Base-by-base conservation (phyloP, 768 basidiomycete genomes). In the Amanita muscaria region DNA sequence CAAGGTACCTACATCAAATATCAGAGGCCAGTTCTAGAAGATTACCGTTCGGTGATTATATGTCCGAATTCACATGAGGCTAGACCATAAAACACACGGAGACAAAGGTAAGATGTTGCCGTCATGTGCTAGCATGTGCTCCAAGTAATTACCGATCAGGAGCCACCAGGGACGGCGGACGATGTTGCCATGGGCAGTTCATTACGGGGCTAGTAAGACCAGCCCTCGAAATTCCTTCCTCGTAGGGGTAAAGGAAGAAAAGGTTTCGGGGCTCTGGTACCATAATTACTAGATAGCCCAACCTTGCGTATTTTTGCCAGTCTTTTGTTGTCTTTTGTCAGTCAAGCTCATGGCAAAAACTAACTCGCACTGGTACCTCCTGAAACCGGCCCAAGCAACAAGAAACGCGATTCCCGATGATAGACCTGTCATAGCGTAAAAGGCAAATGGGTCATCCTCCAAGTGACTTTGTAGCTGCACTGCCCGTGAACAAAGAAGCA, bases 401-500 rank as follows among this genome's bases (percentile, higher is more conserved):
- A 81, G 48, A 22, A 77, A 55, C 2, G 83, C 80, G 27, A 83
- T 53, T 42, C 70, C 64, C 23, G 77, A 67, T 7, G 87, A 79
- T 12, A 71, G 56, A 18, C 68, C 70, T 14, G 83, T 76, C 66
- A 86, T 76, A 34, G 63, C 67, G 40, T 73, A 73, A 61, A 93
- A 93, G 4, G 85, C 90, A 55, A 79, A 82, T 9, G 80, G 76
- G 49, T 79, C 72, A 5, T 67, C 59, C 58, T 94, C 91, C 50
- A 91, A 56, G 55, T 83, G 77, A 52, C 79, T 87, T 48, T 73
- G 69, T 61, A 93, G 69, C 90, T 86, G 54, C 29, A 27, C 10
- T 35, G 37, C 36, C 44, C 41, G 38, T 33, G 21, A 44, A 23
- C 39, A 40, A 22, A 41, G 36, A 31, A 39, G 23, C 24, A 22